A percentile compares a stretch with the other conserved stretches of the same genome.
phyloP scores from a whole-genome alignment of 257 asterid genomes.

The Solanum medicagineum region DNA sequence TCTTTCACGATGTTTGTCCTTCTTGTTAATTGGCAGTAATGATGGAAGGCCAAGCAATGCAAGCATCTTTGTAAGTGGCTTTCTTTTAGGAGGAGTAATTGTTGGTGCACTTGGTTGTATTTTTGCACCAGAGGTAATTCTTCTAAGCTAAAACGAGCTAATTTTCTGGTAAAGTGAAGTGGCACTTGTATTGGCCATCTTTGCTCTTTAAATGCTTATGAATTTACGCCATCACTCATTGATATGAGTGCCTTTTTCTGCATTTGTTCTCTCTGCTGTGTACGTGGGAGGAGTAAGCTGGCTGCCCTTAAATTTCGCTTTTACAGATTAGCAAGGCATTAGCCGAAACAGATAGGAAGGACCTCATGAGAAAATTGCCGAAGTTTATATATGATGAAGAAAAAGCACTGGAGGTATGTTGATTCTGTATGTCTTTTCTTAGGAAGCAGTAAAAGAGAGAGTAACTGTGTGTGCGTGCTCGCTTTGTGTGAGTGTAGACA shows the following conservation, averaged over 20 bases:
- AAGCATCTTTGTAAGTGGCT: conserved; percentile 27
- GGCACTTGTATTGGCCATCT: not conserved
- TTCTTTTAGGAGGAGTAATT: conserved; percentile 32
- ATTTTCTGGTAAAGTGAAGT: not conserved
- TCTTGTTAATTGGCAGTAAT: conserved; percentile 30
- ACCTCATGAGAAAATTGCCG: conserved; percentile 31
- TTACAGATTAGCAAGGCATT: conserved; percentile 33
- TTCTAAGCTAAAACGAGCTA: not conserved
- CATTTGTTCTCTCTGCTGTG: not conserved
- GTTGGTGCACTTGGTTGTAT: conserved; percentile 36
- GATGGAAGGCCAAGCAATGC: conserved; percentile 18
- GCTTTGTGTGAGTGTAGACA: not conserved
- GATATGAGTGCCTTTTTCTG: not conserved
- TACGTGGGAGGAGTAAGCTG: not conserved
- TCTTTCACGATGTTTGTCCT: not conserved
- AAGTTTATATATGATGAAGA: conserved; percentile 38
- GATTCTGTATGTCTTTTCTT: not conserved
- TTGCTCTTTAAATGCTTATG: not conserved
- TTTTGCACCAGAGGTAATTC: conserved; percentile 35
- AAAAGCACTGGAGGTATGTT: conserved; percentile 29
- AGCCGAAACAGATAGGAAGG: conserved; percentile 27
- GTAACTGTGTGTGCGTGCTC: not conserved
- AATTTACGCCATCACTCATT: not conserved
- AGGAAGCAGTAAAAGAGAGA: not conserved
- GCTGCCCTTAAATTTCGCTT: not conserved